Evolutionary conservation across 2,329 filamentous ascomycete genomes (phyloP), one percentile per base, ranked within the genome.

Genomic region (Pyrenophora graminea): DNA sequence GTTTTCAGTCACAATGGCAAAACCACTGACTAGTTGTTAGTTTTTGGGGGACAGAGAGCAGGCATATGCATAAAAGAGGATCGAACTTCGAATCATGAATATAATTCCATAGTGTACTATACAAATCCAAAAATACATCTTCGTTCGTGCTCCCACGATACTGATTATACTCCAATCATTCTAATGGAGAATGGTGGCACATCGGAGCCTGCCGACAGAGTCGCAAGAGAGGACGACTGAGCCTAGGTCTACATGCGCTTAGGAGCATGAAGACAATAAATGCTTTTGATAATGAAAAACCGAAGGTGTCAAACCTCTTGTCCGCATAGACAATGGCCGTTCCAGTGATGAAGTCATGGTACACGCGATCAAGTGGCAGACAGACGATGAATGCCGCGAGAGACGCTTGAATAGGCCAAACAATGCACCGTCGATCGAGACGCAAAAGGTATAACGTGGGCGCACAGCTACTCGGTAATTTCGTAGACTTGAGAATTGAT

Each of bases 221-320:
- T 41, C 23, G 41, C 45, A 33, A n/a, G n/a, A 38, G 9, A 45
- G 30, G 25, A 30, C 25, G 33, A 38, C n/a, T 31, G 10, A 43
- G 25, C 25, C 17, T 4, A 27, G n/a, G 18, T 37, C 25, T 15
- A 41, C 39, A 34, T 48, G n/a, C 25, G 12, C 32, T 40, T 53
- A 43, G 33, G 30, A 27, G 51, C 50, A 41, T 41, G 41, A 44
- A 54, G 45, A 37, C 39, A 47, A 48, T 27, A 39, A 49, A 56
- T 34, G 34, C 49, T 53, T 50, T 56, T 56, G 39, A 25, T 44
- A 32, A 39, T 30, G 32, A 6, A 44, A 41, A 19, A 38, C 42
- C 39, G n/a, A 15, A 40, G 36, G 18, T 25, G 36, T 32, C 8
- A 30, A 25, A 45, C 10, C 21, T 9, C 21, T n/a, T 37, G 40